phyloP scores from a whole-genome alignment of 441 rosid genomes.

The Euphorbia schlechtendalii region DNA sequence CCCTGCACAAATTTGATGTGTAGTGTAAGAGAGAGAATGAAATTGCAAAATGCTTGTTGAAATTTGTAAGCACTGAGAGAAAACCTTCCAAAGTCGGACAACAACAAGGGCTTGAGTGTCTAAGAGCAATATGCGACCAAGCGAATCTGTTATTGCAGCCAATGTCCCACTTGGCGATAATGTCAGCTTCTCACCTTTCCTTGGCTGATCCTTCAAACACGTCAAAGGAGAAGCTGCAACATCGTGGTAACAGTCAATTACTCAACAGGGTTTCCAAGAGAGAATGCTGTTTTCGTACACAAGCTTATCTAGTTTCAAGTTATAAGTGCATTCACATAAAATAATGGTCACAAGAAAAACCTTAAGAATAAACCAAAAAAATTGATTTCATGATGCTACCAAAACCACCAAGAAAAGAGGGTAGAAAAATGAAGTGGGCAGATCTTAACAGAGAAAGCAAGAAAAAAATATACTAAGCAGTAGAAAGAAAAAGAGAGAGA shows the following conservation, averaged over 20 bases:
- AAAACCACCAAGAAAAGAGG: background rate
- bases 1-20: conserved; percentile 44
- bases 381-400: background rate
- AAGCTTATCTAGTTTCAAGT: conserved; percentile 1
- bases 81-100: conserved; percentile 94
- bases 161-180: conserved; percentile 94
- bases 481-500: background rate
- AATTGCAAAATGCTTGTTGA: background rate
- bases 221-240: conserved; percentile 85
- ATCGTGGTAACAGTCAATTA: conserved; percentile 17
- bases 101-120: conserved; percentile 95
- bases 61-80: conserved; percentile 8
- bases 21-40: background rate
- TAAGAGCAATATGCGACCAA: conserved; percentile 88
- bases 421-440: background rate
- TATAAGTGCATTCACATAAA: background rate
- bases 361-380: background rate
- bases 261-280: background rate
- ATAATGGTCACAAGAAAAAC: background rate
- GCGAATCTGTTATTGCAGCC: conserved; percentile 96
- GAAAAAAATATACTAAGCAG: no score
- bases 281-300: background rate
- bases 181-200: conserved; percentile 90
- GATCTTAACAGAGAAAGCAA: background rate
- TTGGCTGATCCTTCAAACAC: conserved; percentile 88